These are phyloP conservation scores for Talaromyces proteolyticus DNA, from an alignment of 495 filamentous ascomycete genomes.

Conservation along the genomic window DNA sequence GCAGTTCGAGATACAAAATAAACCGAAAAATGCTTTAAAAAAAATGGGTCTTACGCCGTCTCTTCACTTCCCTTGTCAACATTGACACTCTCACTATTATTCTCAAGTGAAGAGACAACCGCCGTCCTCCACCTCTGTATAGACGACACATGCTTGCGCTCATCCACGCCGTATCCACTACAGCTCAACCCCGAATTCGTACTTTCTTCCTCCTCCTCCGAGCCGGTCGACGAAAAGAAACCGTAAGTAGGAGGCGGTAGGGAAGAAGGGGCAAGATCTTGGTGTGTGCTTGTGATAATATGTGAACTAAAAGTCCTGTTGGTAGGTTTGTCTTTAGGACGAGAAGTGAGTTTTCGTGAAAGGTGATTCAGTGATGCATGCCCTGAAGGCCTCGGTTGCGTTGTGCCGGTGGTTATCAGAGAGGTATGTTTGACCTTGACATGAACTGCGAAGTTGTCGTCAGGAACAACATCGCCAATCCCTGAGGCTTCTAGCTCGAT, in stretches of 20 bases:
- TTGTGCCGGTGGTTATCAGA: constrained; percentile 7
- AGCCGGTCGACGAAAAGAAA: constrained; percentile 2
- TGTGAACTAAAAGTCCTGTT: not conserved
- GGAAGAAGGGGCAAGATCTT: constrained; percentile 1
- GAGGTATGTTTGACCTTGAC: constrained; percentile 43
- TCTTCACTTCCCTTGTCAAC: not conserved
- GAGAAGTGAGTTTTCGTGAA: not conserved
- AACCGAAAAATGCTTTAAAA: not conserved
- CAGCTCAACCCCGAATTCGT: not conserved
- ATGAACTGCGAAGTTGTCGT: constrained; percentile 59
- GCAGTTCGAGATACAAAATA: no score
- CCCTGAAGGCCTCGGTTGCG: no score
- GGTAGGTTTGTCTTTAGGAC: not conserved
- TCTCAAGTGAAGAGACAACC: not conserved
- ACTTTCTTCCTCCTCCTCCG: constrained; percentile 1
- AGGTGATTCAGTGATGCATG: no score
- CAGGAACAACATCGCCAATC: constrained; percentile 56
- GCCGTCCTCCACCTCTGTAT: constrained; percentile 3
- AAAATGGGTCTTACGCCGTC: no score
- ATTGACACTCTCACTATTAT: not conserved
- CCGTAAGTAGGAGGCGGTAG: constrained; percentile 6
- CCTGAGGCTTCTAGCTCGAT: constrained; percentile 55
- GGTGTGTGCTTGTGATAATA: constrained; percentile 6
- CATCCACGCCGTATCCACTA: not conserved
- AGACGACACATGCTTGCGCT: not conserved